Base-by-base conservation (phyloP, 1,139 yeast genomes). In the Trichomonascaceae sp. region DNA sequence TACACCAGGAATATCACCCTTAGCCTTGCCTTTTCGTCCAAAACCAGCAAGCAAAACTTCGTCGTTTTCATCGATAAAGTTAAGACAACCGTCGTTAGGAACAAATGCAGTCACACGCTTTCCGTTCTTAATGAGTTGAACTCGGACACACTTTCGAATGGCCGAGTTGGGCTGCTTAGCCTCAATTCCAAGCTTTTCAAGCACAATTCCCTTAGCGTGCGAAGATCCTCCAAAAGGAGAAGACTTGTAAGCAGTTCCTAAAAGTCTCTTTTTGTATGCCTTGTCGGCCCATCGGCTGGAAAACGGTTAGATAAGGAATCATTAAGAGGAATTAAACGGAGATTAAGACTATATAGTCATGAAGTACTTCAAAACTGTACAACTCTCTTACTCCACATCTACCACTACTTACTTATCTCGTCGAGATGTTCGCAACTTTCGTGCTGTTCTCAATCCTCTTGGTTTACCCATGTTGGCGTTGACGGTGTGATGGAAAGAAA, bases 1-100 rank as follows among this genome's bases (percentile, higher is more conserved):
- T 77, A 93, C 99, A 88, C 99, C 99, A 80, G 99, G 99, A 76
- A 93, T 91, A 90, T 93, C 99, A 86, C 99, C 99, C 96, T 95
- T 95, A 78, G 99, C 99, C 87, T 93, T 93, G 84, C 99, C 99
- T 87, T 96, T 93, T 84, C 99, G 90, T 88, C 99, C 99, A 89
- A 95, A 95, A 85, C 99, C 99, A 73, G 99, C 98, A 72, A 93
- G 83, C 53, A 93, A 84, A 71, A 93, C 99, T 81, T 93, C 98
- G 82, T 93, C 98, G 84, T 93, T 93, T 84, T 93, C 98, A 76
- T 93, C 99, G 72, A 93, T 97, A 71, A 86, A 93, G 93, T 93
- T 93, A 79, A 91, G 83, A 86, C 99, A 95, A 91, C 99, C 99
- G 81, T 95, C 99, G 74, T 93, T 93, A 80, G 99, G 99, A 76